Percentiles rank a stretch among this genome's conserved stretches.
Evolutionary conservation across 148 eudicot species (phyloP).

Genomic region (Camellia lanceoleosa): DNA sequence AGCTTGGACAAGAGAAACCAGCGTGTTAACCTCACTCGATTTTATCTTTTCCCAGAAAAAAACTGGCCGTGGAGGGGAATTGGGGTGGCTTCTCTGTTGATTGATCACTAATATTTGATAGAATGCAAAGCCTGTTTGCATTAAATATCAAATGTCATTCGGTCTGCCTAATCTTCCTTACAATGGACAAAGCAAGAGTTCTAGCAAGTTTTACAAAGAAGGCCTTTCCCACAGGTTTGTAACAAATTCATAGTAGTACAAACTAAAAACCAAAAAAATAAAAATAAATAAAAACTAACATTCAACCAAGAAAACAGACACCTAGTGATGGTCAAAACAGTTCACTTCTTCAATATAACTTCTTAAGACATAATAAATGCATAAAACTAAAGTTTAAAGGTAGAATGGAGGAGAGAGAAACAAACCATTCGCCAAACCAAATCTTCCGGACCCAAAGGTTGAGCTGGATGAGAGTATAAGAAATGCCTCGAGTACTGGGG

Average conservation of each 20-base stretch:
- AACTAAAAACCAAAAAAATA: not conserved
- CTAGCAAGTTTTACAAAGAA: not conserved
- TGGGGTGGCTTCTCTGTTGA: not conserved
- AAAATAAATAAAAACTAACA: not conserved
- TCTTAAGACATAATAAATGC: not conserved
- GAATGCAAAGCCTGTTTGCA: not conserved
- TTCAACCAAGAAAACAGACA: not conserved
- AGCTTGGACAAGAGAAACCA: not conserved
- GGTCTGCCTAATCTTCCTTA: not conserved
- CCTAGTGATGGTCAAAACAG: not conserved
- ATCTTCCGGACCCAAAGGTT: constrained; percentile 94
- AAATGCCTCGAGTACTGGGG: constrained; percentile 92
- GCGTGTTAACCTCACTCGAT: not conserved
- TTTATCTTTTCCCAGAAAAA: not conserved
- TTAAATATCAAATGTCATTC: not conserved
- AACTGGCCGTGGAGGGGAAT: not conserved
- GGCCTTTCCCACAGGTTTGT: not conserved
- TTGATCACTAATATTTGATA: not conserved
- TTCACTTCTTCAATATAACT: not conserved
- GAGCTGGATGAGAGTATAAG: constrained; percentile 90
- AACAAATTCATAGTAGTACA: not conserved
- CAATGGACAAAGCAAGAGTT: not conserved
- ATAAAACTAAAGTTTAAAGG: not conserved
- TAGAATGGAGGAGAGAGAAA: constrained; percentile 15
- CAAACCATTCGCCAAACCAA: constrained; percentile 95